phyloP scores from a whole-genome alignment of 768 basidiomycete species.

The Mycena rebaudengoi region DNA sequence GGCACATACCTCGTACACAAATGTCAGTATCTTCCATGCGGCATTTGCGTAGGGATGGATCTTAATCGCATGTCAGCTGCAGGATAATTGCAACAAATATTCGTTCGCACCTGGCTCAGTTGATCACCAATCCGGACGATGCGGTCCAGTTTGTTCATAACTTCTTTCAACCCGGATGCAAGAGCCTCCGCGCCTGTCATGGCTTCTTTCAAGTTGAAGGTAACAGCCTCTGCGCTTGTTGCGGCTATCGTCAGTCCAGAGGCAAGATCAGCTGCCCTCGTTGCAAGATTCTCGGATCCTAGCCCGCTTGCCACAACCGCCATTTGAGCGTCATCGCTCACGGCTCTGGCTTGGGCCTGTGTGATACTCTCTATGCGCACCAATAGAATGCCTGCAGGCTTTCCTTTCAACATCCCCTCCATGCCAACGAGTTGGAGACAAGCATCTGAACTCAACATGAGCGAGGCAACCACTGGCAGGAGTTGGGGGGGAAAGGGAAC shows the following conservation, averaged over 20 bases:
- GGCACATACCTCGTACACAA: not conserved
- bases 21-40: not conserved
- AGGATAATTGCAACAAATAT: not conserved
- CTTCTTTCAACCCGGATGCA: not conserved
- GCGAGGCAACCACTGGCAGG: not conserved
- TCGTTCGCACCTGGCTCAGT: not conserved
- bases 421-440: not conserved
- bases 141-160: no score
- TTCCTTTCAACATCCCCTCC: not conserved
- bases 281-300: not conserved
- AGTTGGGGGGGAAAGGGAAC: not conserved
- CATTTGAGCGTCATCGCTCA: not conserved
- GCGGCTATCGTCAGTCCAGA: no score
- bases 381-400: not conserved
- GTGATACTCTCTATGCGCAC: not conserved
- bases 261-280: not conserved
- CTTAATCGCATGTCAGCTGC: not conserved
- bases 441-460: not conserved
- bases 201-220: no score
- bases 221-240: no score
- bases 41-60: not conserved
- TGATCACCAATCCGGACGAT: no score
- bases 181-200: not conserved
- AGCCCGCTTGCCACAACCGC: not conserved
- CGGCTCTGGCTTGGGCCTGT: not conserved